Conservation (phyloP, 2,329 filamentous ascomycete genomes). For the Sclerotiophoma versabilis region DNA sequence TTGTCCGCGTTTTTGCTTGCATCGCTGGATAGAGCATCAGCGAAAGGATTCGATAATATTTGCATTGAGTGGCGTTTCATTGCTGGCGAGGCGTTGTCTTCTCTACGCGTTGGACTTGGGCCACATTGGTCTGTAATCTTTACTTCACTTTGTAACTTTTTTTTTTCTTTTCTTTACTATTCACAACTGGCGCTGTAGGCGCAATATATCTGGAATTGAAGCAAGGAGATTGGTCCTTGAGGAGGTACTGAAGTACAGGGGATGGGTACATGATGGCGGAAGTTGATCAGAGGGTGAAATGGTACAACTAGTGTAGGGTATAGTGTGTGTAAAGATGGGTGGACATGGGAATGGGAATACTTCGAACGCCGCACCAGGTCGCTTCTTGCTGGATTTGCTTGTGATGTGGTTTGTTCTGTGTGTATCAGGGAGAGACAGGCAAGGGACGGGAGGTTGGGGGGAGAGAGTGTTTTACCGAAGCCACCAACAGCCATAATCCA, state of each 20-base stretch:
- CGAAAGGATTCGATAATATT: conserved; percentile 15
- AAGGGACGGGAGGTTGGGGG: no score
- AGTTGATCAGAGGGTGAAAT: neutral
- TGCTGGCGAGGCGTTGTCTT: neutral
- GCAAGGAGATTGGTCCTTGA: neutral
- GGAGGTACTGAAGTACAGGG: neutral
- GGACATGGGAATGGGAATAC: neutral
- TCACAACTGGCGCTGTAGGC: conserved; percentile 9
- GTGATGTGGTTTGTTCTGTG: neutral
- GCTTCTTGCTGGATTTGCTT: neutral
- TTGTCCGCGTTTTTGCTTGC: conserved; percentile 12
- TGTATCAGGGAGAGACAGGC: no score
- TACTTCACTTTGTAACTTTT: conserved; percentile 15
- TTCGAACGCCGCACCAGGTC: neutral
- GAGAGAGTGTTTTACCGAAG: no score
- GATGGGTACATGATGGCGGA: neutral
- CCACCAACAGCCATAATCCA: no score
- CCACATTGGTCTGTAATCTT: conserved; percentile 10
- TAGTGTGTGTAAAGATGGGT: neutral
- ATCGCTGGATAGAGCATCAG: conserved; percentile 21
- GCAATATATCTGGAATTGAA: neutral
- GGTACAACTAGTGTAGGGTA: conserved; percentile 1
- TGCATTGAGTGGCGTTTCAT: conserved; percentile 14
- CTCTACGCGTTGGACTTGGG: neutral
- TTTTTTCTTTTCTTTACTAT: neutral